phyloP scores from a whole-genome alignment of 495 filamentous ascomycete species.

The Talaromyces trachyspermus region DNA sequence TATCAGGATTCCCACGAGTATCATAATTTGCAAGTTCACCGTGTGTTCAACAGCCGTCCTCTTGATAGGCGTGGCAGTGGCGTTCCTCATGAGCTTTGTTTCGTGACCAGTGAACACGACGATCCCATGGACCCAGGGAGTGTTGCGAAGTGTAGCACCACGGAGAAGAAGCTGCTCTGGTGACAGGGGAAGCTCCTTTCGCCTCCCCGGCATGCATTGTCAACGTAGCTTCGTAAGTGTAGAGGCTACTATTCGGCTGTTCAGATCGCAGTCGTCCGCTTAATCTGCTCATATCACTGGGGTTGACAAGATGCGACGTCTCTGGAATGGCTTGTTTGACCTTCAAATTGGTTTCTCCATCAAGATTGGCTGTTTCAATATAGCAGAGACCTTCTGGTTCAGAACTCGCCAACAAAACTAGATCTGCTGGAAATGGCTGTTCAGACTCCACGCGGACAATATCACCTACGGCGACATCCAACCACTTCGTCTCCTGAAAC shows the following conservation, averaged over 20 bases:
- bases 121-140: constrained; percentile 93
- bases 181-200: constrained; percentile 80
- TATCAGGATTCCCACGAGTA: constrained; percentile 79
- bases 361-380: constrained; percentile 97
- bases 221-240: constrained; percentile 95
- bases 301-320: constrained; percentile 79
- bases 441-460: constrained; percentile 93
- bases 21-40: constrained; percentile 88
- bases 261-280: constrained; percentile 86
- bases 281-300: constrained; percentile 76
- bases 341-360: constrained; percentile 97
- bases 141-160: constrained; percentile 92
- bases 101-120: constrained; percentile 99
- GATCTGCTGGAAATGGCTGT: constrained; percentile 90
- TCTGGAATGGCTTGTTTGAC: constrained; percentile 98
- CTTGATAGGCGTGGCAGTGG: constrained; percentile 95
- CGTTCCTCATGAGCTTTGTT: constrained; percentile 98
- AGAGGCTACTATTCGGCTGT: constrained; percentile 96
- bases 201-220: constrained; percentile 90
- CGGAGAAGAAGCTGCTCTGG: constrained; percentile 83
- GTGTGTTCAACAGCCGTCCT: constrained; percentile 88
- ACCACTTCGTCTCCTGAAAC: constrained; percentile 86
- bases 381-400: constrained; percentile 98
- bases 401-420: constrained; percentile 86
- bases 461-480: constrained; percentile 89